phyloP scores from a whole-genome alignment of 1,284 basidiomycete genomes.

The Cutaneotrichosporon dermatis region DNA sequence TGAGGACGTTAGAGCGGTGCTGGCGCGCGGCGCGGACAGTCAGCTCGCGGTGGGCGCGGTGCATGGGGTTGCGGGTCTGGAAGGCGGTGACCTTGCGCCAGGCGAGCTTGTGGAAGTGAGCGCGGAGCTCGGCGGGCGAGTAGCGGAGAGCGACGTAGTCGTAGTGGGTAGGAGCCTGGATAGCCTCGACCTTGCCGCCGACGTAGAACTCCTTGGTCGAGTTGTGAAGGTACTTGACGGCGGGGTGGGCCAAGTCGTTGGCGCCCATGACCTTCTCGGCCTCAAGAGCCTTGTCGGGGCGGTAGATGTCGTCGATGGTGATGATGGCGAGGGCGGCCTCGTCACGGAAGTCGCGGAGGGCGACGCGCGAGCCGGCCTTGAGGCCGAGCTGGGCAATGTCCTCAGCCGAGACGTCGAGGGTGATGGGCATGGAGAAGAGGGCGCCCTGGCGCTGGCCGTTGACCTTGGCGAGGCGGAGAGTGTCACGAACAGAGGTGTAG shows the following conservation, averaged over 20 bases:
- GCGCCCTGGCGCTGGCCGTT: slow-evolving; percentile 56
- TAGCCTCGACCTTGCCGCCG: slow-evolving; percentile 88
- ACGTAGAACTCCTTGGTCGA: slow-evolving; percentile 82
- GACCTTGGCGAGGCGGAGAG: slow-evolving; percentile 69
- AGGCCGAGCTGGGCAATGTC: slow-evolving; percentile 69
- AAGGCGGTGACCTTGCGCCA: slow-evolving; percentile 99
- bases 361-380: slow-evolving; percentile 64
- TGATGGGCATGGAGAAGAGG: slow-evolving; percentile 94
- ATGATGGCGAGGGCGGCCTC: slow-evolving; percentile 89
- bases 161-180: slow-evolving; percentile 85
- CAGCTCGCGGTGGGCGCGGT: slow-evolving; percentile 94
- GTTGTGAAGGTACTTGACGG: slow-evolving; percentile 85
- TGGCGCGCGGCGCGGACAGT: slow-evolving; percentile 95
- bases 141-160: slow-evolving; percentile 93
- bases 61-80: slow-evolving; percentile 97
- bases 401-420: slow-evolving; percentile 77
- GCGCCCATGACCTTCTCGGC: slow-evolving; percentile 86
- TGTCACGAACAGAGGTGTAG: slow-evolving; percentile 85
- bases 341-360: slow-evolving; percentile 88
- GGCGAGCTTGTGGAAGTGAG: slow-evolving; percentile 92
- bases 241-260: slow-evolving; percentile 91
- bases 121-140: slow-evolving; percentile 87
- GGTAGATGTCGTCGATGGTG: slow-evolving; percentile 79
- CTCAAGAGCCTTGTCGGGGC: slow-evolving; percentile 78
- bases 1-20: slow-evolving; percentile 90